Conservation (phyloP, 2,329 filamentous ascomycete genomes). For the Xenoacremonium recifei region DNA sequence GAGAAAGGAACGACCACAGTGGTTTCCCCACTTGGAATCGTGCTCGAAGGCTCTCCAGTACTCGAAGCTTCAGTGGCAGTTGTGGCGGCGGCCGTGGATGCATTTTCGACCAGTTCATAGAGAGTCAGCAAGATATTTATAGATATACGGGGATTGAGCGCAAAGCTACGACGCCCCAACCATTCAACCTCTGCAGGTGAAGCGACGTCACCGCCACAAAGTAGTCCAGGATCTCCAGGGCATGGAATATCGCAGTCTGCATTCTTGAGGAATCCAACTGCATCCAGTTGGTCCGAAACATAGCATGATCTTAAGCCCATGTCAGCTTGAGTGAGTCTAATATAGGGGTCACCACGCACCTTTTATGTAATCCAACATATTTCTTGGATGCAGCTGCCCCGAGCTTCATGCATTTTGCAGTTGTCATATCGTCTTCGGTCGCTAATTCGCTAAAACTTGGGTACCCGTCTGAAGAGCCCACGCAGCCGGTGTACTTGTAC, state of each 20-base stretch:
- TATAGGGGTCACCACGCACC: slow-evolving; percentile 1
- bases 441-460: slow-evolving; percentile 11
- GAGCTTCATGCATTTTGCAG: slow-evolving; percentile 4
- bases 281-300: slow-evolving; percentile 4
- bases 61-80: not conserved
- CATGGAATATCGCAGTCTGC: slow-evolving; percentile 11
- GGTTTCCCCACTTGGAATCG: not conserved
- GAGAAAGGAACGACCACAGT: not conserved
- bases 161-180: not conserved
- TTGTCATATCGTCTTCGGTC: slow-evolving; percentile 9
- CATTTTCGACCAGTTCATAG: slow-evolving; percentile 3
- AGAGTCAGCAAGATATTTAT: slow-evolving; percentile 11
- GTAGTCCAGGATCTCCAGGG: slow-evolving; percentile 12
- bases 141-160: slow-evolving; percentile 5
- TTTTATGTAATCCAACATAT: slow-evolving; percentile 9
- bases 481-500: slow-evolving; percentile 11
- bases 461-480: slow-evolving; percentile 11
- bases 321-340: not conserved
- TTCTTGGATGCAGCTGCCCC: slow-evolving; percentile 1
- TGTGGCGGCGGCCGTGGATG: not conserved
- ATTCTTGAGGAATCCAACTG: not conserved
- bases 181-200: not conserved
- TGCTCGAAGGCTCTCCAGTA: not conserved
- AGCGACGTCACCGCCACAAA: slow-evolving; percentile 11
- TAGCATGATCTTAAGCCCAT: slow-evolving; percentile 13